Percentiles rank a stretch among this genome's conserved stretches.
Conservation (phyloP, 2,329 filamentous ascomycete species). For the Hymenoscyphus fructigenus region DNA sequence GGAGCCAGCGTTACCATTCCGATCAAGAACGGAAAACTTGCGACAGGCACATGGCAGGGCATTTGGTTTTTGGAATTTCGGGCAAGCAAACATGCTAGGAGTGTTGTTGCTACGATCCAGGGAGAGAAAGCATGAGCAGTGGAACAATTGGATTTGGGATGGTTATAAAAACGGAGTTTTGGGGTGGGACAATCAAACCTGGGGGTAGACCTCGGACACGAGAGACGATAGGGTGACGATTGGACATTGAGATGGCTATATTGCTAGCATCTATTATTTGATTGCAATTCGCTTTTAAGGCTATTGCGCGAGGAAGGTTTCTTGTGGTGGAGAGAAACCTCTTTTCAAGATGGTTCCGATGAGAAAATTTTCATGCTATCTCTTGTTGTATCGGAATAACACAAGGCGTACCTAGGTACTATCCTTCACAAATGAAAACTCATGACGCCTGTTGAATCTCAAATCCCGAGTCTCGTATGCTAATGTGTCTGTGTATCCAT, state of each 20-base stretch:
- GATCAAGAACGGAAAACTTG: slow-evolving; percentile 79
- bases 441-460: neutral
- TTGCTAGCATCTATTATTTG: slow-evolving; percentile 1
- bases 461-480: neutral
- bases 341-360: neutral
- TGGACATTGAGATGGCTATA: neutral
- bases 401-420: neutral
- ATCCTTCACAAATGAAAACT: neutral
- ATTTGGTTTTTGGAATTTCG: slow-evolving; percentile 96
- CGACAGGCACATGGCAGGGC: slow-evolving; percentile 74
- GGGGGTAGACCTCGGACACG: neutral
- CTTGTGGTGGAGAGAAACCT: neutral
- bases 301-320: neutral
- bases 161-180: neutral
- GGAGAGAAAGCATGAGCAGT: slow-evolving; percentile 52
- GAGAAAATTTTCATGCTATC: neutral
- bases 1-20: slow-evolving; percentile 89
- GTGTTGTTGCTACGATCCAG: slow-evolving; percentile 90
- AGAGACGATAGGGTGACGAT: neutral
- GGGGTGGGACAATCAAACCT: neutral
- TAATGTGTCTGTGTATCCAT: slow-evolving; percentile 5
- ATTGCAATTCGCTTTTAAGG: neutral
- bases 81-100: slow-evolving; percentile 70
- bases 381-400: neutral
- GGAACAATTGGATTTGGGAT: neutral